Conservation (phyloP, 1,284 basidiomycete genomes). For the Earliella scabrosa region DNA sequence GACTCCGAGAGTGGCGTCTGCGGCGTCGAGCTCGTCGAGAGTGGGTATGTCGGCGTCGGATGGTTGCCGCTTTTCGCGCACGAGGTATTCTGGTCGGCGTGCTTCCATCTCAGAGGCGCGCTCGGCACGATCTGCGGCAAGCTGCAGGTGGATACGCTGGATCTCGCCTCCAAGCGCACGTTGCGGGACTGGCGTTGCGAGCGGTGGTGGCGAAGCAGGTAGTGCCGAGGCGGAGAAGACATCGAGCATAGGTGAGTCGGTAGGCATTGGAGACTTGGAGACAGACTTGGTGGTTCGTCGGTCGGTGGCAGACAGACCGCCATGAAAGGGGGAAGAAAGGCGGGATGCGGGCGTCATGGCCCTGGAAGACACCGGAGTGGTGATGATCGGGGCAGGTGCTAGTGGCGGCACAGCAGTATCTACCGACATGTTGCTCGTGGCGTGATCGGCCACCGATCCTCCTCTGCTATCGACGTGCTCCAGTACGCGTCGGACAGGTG, state of each 20-base stretch:
- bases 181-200: constrained; percentile 31
- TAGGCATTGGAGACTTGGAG: constrained; percentile 16
- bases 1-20: constrained; percentile 53
- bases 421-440: constrained; percentile 1
- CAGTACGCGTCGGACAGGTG: constrained; percentile 1
- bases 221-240: constrained; percentile 36
- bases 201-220: constrained; percentile 24
- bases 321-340: constrained; percentile 40
- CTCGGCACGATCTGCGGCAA: constrained; percentile 51
- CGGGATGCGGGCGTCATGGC: constrained; percentile 30
- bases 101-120: constrained; percentile 58
- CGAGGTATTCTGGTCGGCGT: constrained; percentile 70
- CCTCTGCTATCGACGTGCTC: neutral
- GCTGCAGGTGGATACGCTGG: constrained; percentile 57
- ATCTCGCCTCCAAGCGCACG: constrained; percentile 54
- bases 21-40: constrained; percentile 28
- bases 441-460: neutral
- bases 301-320: constrained; percentile 16
- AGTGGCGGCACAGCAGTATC: constrained; percentile 7
- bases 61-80: constrained; percentile 52
- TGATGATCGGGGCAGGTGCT: constrained; percentile 18
- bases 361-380: constrained; percentile 20
- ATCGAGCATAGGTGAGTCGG: constrained; percentile 27
- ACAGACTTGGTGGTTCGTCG: constrained; percentile 10
- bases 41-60: constrained; percentile 41